Conservation (phyloP, 495 filamentous ascomycete species). For the Paragyromitra xinjiangensis region DNA sequence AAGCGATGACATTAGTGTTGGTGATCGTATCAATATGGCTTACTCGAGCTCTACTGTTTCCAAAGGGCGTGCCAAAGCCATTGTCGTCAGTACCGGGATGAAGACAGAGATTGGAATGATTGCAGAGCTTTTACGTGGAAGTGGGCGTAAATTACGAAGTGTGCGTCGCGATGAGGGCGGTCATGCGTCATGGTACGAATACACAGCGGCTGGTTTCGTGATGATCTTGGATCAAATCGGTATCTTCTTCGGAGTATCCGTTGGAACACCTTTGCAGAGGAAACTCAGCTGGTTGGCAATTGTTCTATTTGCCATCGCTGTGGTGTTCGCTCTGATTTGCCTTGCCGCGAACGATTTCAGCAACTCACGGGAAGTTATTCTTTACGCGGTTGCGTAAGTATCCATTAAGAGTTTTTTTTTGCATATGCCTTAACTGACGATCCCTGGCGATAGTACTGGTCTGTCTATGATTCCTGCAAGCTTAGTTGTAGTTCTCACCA, state of each 20-base stretch:
- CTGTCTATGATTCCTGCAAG: constrained; percentile 68
- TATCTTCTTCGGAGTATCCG: constrained; percentile 72
- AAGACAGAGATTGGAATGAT: constrained; percentile 64
- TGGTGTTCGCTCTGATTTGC: constrained; percentile 65
- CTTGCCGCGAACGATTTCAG: constrained; percentile 63
- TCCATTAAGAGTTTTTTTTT: neutral
- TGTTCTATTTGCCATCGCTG: constrained; percentile 62
- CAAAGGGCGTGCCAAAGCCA: constrained; percentile 62
- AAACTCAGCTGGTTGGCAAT: constrained; percentile 65
- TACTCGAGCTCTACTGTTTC: constrained; percentile 64
- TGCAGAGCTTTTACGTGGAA: constrained; percentile 61
- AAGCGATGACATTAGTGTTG: constrained; percentile 59
- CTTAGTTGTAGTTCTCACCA: constrained; percentile 66
- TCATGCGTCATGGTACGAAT: constrained; percentile 70
- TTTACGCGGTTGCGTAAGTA: constrained; percentile 64
- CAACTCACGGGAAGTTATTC: constrained; percentile 61
- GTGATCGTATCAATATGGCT: constrained; percentile 63
- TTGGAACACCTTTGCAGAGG: constrained; percentile 66
- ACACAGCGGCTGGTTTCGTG: constrained; percentile 73
- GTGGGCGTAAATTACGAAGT: constrained; percentile 61
- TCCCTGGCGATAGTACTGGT: constrained; percentile 62
- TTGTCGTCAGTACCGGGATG: constrained; percentile 62
- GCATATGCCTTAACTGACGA: constrained; percentile 8
- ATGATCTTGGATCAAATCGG: constrained; percentile 73
- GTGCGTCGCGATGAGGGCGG: constrained; percentile 69